Percentiles rank a stretch among this genome's conserved stretches.
phyloP scores from a whole-genome alignment of 75 land plant species.

The Picea glauca region DNA sequence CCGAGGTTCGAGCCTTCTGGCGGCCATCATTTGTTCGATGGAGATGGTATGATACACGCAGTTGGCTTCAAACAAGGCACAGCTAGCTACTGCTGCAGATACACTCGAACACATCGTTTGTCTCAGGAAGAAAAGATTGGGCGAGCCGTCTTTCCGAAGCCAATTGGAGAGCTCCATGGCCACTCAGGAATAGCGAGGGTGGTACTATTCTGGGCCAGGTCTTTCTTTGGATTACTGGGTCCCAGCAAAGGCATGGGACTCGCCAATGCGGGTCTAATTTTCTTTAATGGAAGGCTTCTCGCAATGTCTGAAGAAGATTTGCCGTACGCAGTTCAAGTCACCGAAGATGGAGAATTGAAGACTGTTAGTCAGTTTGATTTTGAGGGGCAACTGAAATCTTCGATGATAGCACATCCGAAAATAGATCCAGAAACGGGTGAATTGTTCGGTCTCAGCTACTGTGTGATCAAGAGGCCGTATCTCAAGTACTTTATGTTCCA shows the following conservation, averaged over 20 bases:
- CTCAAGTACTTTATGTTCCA: slow-evolving; percentile 59
- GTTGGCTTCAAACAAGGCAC: slow-evolving; percentile 40
- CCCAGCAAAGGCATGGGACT: slow-evolving; percentile 64
- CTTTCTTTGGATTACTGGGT: slow-evolving; percentile 58
- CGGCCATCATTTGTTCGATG: slow-evolving; percentile 90
- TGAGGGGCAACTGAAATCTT: slow-evolving; percentile 36
- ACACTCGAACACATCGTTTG: slow-evolving; percentile 66
- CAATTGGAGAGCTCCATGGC: slow-evolving; percentile 91
- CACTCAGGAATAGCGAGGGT: slow-evolving; percentile 79
- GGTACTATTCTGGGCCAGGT: slow-evolving; percentile 44
- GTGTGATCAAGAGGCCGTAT: slow-evolving; percentile 61
- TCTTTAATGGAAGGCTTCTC: slow-evolving; percentile 68
- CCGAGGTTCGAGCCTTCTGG: slow-evolving; percentile 67
- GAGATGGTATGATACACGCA: slow-evolving; percentile 93
- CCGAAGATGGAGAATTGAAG: slow-evolving; percentile 54
- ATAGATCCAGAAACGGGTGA: slow-evolving; percentile 64
- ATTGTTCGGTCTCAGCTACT: slow-evolving; percentile 84
- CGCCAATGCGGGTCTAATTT: slow-evolving; percentile 86
- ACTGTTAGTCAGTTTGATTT: slow-evolving; percentile 75
- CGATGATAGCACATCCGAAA: slow-evolving; percentile 95
- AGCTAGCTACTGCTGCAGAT: slow-evolving; percentile 63
- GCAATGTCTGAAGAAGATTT: slow-evolving; percentile 95
- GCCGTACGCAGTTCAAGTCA: slow-evolving; percentile 72
- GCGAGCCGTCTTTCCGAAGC: slow-evolving; percentile 73
- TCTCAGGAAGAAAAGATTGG: slow-evolving; percentile 54